Conservation (phyloP, 192 early-diverging fungal species). For the Podochytrium sp. region DNA sequence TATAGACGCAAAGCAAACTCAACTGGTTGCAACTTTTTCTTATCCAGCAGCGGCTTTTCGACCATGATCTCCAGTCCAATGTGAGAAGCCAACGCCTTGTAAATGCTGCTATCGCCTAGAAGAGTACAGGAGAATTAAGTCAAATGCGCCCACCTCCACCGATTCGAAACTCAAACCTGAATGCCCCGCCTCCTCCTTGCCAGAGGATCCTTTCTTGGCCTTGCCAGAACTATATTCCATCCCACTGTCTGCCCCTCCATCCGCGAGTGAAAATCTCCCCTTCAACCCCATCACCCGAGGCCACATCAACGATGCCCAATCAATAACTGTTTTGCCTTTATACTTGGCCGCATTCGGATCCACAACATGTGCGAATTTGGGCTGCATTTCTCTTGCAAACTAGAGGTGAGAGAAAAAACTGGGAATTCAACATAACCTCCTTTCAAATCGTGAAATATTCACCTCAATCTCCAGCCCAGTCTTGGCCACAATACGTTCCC, state of each 20-base stretch:
- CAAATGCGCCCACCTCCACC: neutral
- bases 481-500: constrained; percentile 51
- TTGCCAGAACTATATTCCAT: neutral
- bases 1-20: neutral
- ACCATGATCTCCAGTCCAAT: constrained; percentile 49
- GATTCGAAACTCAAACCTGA: neutral
- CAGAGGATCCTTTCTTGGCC: neutral
- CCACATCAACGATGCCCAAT: constrained; percentile 49
- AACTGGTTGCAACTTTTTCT: constrained; percentile 63
- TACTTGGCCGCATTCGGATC: constrained; percentile 51
- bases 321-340: constrained; percentile 47
- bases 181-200: constrained; percentile 12
- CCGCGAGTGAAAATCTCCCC: constrained; percentile 34
- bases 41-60: constrained; percentile 56
- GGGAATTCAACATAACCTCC: neutral
- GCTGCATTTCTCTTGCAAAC: constrained; percentile 55
- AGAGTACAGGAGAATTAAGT: neutral
- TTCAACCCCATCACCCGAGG: constrained; percentile 54
- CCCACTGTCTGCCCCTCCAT: neutral
- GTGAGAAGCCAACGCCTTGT: constrained; percentile 47
- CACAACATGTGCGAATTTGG: constrained; percentile 47
- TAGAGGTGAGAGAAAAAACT: constrained; percentile 26
- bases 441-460: neutral
- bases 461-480: constrained; percentile 53
- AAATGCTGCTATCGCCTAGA: constrained; percentile 39